Conservation (phyloP, 2,329 filamentous ascomycete species). For the Juglanconis oblonga region DNA sequence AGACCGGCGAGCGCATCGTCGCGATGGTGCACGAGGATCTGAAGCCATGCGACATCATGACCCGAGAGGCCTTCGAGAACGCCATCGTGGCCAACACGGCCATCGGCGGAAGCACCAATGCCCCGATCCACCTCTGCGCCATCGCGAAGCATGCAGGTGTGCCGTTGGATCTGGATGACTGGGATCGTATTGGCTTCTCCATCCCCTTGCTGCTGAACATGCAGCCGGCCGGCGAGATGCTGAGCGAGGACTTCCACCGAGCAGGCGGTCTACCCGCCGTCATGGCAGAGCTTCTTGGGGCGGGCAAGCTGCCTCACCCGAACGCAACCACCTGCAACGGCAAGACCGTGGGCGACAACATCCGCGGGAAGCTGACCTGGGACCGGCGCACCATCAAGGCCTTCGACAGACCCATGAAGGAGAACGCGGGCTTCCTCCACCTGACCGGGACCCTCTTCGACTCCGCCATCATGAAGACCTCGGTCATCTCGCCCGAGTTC, state of each 20-base stretch:
- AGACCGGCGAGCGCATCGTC: slow-evolving; percentile 46
- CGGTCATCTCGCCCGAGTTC: slow-evolving; percentile 45
- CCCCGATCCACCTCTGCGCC: slow-evolving; percentile 53
- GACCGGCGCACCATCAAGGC: slow-evolving; percentile 45
- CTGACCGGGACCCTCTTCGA: slow-evolving; percentile 46
- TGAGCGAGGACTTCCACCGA: slow-evolving; percentile 18
- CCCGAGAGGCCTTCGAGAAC: slow-evolving; percentile 53
- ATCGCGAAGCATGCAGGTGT: slow-evolving; percentile 54
- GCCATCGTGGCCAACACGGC: slow-evolving; percentile 52
- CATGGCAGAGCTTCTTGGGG: slow-evolving; percentile 50
- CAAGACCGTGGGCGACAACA: slow-evolving; percentile 40
- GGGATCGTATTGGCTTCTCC: slow-evolving; percentile 47
- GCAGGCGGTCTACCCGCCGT: slow-evolving; percentile 33
- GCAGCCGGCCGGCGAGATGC: slow-evolving; percentile 50
- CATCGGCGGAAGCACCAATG: slow-evolving; percentile 56
- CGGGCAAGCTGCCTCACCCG: slow-evolving; percentile 25
- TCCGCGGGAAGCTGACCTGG: slow-evolving; percentile 43
- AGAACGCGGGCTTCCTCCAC: slow-evolving; percentile 50
- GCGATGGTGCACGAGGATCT: slow-evolving; percentile 46
- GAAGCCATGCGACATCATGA: slow-evolving; percentile 54
- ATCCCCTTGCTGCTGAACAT: slow-evolving; percentile 53
- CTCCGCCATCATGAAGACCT: slow-evolving; percentile 53
- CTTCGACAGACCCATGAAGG: slow-evolving; percentile 43
- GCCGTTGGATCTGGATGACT: slow-evolving; percentile 48
- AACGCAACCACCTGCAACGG: slow-evolving; percentile 45